Percentiles rank a stretch among this genome's conserved stretches.
Conservation (phyloP, 1,139 yeast species). For the Insectozyma bohioensis region DNA sequence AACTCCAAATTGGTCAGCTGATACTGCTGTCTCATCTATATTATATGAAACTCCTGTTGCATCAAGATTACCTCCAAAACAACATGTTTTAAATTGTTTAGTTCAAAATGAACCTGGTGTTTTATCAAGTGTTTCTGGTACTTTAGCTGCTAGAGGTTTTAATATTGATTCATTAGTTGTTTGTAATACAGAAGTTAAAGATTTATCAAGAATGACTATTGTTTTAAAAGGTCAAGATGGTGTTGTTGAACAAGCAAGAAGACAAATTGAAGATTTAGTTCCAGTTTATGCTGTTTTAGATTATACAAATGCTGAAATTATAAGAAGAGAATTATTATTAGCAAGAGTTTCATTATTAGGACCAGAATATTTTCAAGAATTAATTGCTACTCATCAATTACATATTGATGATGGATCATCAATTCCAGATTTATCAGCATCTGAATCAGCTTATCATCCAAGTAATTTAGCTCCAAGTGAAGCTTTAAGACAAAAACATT, state of each 20-base stretch:
- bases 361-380: conserved; percentile 95
- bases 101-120: conserved; percentile 99
- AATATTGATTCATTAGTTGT: conserved; percentile 96
- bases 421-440: conserved; percentile 49
- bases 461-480: conserved; percentile 87
- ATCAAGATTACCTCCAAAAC: conserved; percentile 64
- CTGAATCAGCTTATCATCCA: conserved; percentile 73
- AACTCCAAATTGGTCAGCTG: conserved; percentile 93
- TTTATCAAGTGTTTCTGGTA: conserved; percentile 87
- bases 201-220: conserved; percentile 94
- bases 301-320: conserved; percentile 86
- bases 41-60: conserved; percentile 90
- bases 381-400: conserved; percentile 81
- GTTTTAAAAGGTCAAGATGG: conserved; percentile 94
- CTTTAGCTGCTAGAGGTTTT: conserved; percentile 96
- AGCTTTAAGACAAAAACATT: conserved; percentile 90
- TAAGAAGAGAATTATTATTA: conserved; percentile 83
- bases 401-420: conserved; percentile 39
- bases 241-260: conserved; percentile 96
- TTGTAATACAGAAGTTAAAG: conserved; percentile 94
- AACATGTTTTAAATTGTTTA: conserved; percentile 91
- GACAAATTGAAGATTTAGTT: conserved; percentile 95
- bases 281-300: conserved; percentile 98
- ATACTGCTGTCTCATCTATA: conserved; percentile 93
- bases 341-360: conserved; percentile 93